Base-by-base conservation (phyloP, 2,329 filamentous ascomycete genomes). In the Decorospora gaudefroyi region DNA sequence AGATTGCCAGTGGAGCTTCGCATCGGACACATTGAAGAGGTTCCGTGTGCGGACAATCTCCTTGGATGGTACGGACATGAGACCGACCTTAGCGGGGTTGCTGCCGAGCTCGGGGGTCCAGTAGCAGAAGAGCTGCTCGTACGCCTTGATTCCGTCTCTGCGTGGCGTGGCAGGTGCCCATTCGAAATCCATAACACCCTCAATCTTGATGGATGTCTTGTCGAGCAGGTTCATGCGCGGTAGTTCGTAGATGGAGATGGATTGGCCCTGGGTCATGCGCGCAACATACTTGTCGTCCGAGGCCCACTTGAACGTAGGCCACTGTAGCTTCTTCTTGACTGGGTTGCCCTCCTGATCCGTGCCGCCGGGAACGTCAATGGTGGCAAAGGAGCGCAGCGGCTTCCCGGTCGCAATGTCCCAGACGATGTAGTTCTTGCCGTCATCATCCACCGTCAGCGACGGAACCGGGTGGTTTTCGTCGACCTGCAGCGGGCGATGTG, bases 251-350 rank as follows among this genome's bases (percentile, higher is more conserved):
- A 96, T 83, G 38, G 89, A 93, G 65, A 99, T 95, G 42, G 88
- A 90, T 59, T 90, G 83, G 56, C 87, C 88, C 55, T 90, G 90
- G 51, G 85, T 90, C 77, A 97, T 84, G 52, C 93, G 85, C 15
- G 93, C 93, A 51, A 97, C 91, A 70, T 96, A 99, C 73, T 95
- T 93, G 75, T 96, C 90, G 68, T 99, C 93, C 3, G 93, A 79
- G 19, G 93, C 97, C 93, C 93, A 99, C 78, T 99, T 99, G 84
- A 99, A 99, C 2, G 92, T 91, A 16, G 93, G 93, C 93, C 93
- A 99, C 67, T 93, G 88, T 61, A 95, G 84, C 81, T 96, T 96
- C 73, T 90, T 89, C 79, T 95, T 95, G 55, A 82, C 76, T 19
- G 82, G 81, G 49, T 83, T 78, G 49, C 82, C 83, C 25, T 85